phyloP scores from a whole-genome alignment of 2,329 filamentous ascomycete genomes.

The Xylariaceae sp. region DNA sequence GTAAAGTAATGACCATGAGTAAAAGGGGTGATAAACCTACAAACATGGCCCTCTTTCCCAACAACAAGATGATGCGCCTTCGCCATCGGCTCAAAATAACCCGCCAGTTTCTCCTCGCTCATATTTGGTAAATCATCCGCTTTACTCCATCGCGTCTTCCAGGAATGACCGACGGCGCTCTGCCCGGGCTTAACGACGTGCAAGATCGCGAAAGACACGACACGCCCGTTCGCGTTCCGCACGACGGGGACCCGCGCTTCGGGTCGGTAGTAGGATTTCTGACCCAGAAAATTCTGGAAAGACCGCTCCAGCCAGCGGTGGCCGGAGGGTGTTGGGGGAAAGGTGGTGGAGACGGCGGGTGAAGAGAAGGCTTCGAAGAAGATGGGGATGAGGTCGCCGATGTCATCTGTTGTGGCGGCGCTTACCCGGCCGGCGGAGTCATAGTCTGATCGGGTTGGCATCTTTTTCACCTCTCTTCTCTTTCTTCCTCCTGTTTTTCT shows the following conservation, averaged over 20 bases:
- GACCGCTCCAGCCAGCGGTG: constrained; percentile 24
- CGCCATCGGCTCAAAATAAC: constrained; percentile 24
- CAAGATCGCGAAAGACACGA: constrained; percentile 19
- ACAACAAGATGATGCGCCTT: constrained; percentile 22
- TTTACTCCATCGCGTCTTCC: constrained; percentile 23
- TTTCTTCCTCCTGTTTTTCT: background rate
- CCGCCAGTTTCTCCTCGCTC: constrained; percentile 19
- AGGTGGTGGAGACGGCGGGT: constrained; percentile 20
- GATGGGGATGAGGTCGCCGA: constrained; percentile 21
- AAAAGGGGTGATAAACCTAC: constrained; percentile 12
- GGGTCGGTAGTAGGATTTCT: constrained; percentile 21
- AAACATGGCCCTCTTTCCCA: constrained; percentile 24
- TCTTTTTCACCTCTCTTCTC: background rate
- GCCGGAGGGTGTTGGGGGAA: constrained; percentile 22
- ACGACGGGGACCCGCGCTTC: constrained; percentile 22
- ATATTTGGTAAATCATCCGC: constrained; percentile 20
- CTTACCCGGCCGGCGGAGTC: constrained; percentile 17
- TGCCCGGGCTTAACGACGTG: constrained; percentile 24
- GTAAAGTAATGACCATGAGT: background rate
- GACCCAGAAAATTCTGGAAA: constrained; percentile 23
- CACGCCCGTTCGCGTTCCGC: constrained; percentile 19
- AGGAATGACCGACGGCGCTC: constrained; percentile 20
- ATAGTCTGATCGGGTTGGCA: constrained; percentile 1
- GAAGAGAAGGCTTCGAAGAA: constrained; percentile 25
- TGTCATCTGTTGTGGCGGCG: constrained; percentile 21